phyloP scores from a whole-genome alignment of 352 stramenopile species.

The Phytopythium vexans region DNA sequence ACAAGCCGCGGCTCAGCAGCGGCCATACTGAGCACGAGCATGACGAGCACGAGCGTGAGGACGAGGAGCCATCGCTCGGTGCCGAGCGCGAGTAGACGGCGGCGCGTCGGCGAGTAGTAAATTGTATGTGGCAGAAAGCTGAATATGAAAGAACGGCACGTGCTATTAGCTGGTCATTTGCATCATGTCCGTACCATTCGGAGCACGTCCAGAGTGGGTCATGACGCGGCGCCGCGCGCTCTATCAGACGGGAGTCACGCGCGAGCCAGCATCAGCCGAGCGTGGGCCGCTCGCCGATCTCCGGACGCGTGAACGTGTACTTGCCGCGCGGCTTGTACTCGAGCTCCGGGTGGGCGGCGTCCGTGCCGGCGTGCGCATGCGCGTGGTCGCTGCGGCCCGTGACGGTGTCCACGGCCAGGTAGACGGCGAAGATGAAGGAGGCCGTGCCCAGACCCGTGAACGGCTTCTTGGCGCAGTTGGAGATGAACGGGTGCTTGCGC shows the following conservation, averaged over 20 bases:
- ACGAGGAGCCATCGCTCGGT: not conserved
- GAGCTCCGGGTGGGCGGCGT: constrained; percentile 29
- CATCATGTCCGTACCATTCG: no score
- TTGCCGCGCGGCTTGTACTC: constrained; percentile 37
- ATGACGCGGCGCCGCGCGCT: no score
- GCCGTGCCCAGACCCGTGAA: constrained; percentile 76
- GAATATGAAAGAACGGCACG: no score
- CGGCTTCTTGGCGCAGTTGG: constrained; percentile 80
- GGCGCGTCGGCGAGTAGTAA: constrained; percentile 1
- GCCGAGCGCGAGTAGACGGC: constrained; percentile 16
- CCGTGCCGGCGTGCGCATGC: constrained; percentile 21
- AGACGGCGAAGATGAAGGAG: constrained; percentile 75
- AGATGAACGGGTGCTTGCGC: constrained; percentile 87
- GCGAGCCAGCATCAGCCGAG: constrained; percentile 13
- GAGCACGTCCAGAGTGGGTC: not conserved
- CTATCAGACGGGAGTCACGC: no score
- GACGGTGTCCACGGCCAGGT: constrained; percentile 68
- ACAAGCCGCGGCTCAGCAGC: constrained; percentile 7
- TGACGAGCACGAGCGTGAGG: constrained; percentile 6
- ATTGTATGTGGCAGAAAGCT: not conserved
- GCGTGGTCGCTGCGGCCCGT: constrained; percentile 33
- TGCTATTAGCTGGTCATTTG: no score
- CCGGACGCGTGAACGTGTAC: constrained; percentile 49
- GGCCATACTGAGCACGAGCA: constrained; percentile 17
- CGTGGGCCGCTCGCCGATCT: constrained; percentile 59